Base-by-base conservation (phyloP, 352 stramenopile genomes). In the Phytophthora vignae region DNA sequence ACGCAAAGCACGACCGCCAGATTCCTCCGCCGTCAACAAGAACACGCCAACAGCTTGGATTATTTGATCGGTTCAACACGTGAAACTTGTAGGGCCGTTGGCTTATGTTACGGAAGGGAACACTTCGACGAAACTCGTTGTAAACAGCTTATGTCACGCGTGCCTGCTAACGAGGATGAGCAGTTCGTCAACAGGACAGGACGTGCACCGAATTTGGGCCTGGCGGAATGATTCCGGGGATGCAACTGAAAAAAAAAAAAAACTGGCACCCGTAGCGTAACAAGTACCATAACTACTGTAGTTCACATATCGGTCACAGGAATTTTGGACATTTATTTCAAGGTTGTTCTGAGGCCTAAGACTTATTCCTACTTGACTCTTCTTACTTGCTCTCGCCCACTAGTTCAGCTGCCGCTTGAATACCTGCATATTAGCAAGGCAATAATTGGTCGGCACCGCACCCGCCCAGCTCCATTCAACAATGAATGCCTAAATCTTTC, bases 401-500 rank as follows among this genome's bases (percentile, higher is more conserved):
- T 21, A 80, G 61, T 29, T 75, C 64, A 31, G 60, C 69, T 21
- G 69, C 69, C 31, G 73, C 73, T 55, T 85, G 66, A 14, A 83
- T 64, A 57, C 83, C 83, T 11, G 82, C 17, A 14, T 14, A 36
- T 14, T 4, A n/a, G 14, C 25, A 56, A 56, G 22, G 21, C n/a
- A 33, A 36, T 11, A 33, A 36, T 11, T 10, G 22, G 12, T 56
- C 8, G 25, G 38, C 48, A 42, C 27, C 12, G 21, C 21, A 22
- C 21, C n/a, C 31, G 9, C 31, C 31, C 31, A 36, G 29, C 8
- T 33, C 29, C 31, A 11, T 0, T 4, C 31, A 11, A 38, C 31
- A 38, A 12, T 3, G 1, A 38, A 38, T 4, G 31, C 4, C 31
- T 38, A 7, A 4, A 11, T 38, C 31, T 38, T 1, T 12, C 31